Conservation (phyloP, 2,329 filamentous ascomycete species). For the Colletotrichum australisinense region DNA sequence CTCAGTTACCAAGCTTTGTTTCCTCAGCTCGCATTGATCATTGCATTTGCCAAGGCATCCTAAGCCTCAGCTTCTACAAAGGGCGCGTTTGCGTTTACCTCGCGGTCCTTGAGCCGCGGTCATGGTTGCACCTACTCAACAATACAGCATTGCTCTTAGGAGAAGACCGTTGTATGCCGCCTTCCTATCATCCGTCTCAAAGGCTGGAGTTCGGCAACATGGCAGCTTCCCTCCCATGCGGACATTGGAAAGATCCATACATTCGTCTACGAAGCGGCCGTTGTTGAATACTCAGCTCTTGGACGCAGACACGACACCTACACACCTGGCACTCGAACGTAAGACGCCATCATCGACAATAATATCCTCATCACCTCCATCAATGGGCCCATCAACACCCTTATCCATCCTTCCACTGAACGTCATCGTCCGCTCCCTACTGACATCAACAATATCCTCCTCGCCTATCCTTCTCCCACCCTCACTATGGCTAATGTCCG, state of each 20-base stretch:
- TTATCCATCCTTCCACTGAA: constrained; percentile 75
- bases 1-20: not conserved
- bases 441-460: constrained; percentile 77
- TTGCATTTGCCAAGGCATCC: not conserved
- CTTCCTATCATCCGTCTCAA: not conserved
- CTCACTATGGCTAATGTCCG: constrained; percentile 74
- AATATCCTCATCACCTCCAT: not conserved
- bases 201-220: not conserved
- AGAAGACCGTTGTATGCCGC: not conserved
- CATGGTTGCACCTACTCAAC: not conserved
- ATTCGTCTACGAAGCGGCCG: constrained; percentile 40
- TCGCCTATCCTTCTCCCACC: constrained; percentile 76
- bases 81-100: not conserved
- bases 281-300: constrained; percentile 36
- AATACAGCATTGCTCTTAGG: not conserved
- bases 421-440: constrained; percentile 75
- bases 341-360: not conserved
- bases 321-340: not conserved
- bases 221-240: constrained; percentile 1
- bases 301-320: not conserved
- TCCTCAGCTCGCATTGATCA: not conserved
- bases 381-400: constrained; percentile 46
- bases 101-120: not conserved
- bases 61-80: constrained; percentile 11
- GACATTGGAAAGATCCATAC: constrained; percentile 40